These are phyloP conservation scores for Neocatenulostroma microsporum DNA, from an alignment of 2,329 filamentous ascomycete species.

Conservation along the genomic window DNA sequence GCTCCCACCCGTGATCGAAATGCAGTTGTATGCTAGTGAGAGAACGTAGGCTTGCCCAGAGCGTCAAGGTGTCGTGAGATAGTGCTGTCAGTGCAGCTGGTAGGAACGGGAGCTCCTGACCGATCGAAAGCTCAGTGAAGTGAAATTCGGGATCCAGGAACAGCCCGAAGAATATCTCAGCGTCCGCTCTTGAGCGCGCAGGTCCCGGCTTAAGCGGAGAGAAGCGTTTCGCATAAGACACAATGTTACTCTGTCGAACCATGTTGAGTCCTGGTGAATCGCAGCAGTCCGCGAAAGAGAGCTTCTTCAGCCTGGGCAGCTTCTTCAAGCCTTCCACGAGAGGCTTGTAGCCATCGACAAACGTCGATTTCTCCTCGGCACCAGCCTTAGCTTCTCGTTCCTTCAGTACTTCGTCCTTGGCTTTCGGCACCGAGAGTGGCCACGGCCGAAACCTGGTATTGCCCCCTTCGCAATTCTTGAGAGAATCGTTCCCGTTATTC, in stretches of 20 bases:
- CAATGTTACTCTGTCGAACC: background rate
- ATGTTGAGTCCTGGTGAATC: background rate
- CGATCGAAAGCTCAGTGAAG: background rate
- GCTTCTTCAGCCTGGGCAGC: constrained; percentile 2
- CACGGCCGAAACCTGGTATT: background rate
- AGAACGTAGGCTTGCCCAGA: background rate
- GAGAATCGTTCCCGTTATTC: background rate
- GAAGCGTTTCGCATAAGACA: background rate
- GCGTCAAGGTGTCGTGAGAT: background rate
- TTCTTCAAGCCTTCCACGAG: background rate
- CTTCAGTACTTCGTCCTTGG: too few species aligned
- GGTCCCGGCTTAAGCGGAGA: too few species aligned
- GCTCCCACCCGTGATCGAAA: background rate
- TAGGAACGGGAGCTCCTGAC: background rate
- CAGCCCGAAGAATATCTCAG: background rate
- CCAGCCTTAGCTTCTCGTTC: too few species aligned
- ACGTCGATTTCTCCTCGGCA: too few species aligned
- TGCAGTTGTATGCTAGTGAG: background rate
- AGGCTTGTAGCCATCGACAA: background rate
- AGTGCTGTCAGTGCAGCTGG: background rate
- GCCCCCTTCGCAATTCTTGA: background rate
- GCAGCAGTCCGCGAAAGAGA: background rate
- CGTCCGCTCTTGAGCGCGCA: background rate
- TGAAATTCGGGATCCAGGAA: background rate
- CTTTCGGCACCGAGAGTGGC: background rate